Percentiles rank a stretch among this genome's conserved stretches.
Evolutionary conservation across 768 basidiomycete genomes (phyloP).

Genomic region (Hemileccinum impolitum): DNA sequence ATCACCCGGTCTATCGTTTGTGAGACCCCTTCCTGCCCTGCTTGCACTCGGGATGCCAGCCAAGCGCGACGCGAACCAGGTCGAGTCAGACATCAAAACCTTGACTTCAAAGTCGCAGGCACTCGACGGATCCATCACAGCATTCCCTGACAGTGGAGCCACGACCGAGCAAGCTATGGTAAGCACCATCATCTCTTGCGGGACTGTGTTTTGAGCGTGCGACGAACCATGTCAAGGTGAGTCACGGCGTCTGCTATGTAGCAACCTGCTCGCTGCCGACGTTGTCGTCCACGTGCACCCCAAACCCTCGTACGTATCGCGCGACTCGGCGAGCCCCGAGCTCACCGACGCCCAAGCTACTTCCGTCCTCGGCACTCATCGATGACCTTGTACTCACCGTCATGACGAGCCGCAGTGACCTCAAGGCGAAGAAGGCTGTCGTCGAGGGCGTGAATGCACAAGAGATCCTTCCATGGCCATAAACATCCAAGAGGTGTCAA

Average conservation of each 20-base stretch:
- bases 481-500: too few relatives aligned
- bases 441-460: fast-evolving
- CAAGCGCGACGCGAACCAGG: conserved; percentile 1
- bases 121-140: background rate
- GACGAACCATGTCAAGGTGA: background rate
- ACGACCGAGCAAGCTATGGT: fast-evolving
- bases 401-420: background rate
- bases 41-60: conserved; percentile 9
- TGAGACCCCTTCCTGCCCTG: conserved; percentile 9
- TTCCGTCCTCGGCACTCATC: fast-evolving
- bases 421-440: background rate
- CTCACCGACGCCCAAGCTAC: background rate
- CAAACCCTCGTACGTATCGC: too few relatives aligned
- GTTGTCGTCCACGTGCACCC: background rate
- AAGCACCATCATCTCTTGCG: too few relatives aligned
- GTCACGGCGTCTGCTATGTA: background rate
- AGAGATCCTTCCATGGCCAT: too few relatives aligned
- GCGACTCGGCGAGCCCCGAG: background rate
- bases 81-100: background rate
- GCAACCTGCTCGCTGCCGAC: background rate
- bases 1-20: conserved; percentile 1
- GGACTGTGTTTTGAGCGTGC: too few relatives aligned
- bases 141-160: background rate
- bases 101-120: fast-evolving
- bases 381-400: fast-evolving